Evolutionary conservation across 306 rosid species (phyloP), one percentile per base, ranked within the genome.

Genomic region (Quercus variabilis): DNA sequence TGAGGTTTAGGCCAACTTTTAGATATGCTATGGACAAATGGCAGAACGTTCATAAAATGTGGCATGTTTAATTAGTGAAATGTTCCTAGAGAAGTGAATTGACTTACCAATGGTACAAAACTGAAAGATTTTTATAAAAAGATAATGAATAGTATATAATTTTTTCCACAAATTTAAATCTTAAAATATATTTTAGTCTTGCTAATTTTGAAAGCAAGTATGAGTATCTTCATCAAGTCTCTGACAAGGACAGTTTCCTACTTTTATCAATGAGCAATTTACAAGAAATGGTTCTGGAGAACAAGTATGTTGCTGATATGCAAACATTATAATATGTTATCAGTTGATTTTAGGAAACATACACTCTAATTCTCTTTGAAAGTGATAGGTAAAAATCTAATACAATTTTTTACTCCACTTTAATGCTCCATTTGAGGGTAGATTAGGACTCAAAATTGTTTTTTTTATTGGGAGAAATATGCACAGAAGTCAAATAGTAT

Each of bases 401-500:
- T 49, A 49, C 54, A 49, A 49, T 11, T 49, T 49, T 49, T 49
- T 49, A 49, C 54, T 49, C 54, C 54, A 49, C 54, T 49, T 49
- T 49, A 11, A 49, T 3, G 54, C 55, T 28, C n/a, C 84, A 19
- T 67, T 23, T n/a, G 26, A 28, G 33, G 79, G 74, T 74, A 69
- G 83, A 80, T 67, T 69, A 30, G 75, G 63, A 63, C 28, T 55
- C n/a, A 23, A 46, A 73, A 28, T 21, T 26, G 20, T 20, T 30
- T 30, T 10, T 76, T 65, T 71, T 46, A 54, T 10, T 63, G 69
- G 80, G 75, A 63, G 30, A 68, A 19, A 73, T 6, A 17, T 23
- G 72, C 60, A 74, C 51, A n/a, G 2, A 82, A 58, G 72, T 78
- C 80, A 58, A 74, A 26, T 7, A 33, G 62, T 49, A 77, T 26